Base-by-base conservation (phyloP, 2,329 filamentous ascomycete genomes). In the Fusarium acutatum region DNA sequence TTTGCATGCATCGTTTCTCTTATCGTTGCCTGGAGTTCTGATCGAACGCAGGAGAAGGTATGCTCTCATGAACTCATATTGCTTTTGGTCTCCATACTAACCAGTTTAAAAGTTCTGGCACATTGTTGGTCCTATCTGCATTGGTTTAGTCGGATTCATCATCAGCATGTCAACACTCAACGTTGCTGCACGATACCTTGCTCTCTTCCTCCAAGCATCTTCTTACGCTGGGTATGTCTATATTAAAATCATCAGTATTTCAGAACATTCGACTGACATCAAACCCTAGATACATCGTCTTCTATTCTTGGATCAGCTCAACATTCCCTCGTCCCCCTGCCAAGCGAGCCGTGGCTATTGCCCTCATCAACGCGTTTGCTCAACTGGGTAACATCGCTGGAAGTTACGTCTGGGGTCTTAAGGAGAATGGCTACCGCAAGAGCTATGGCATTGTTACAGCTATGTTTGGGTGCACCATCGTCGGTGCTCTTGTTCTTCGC, bases 361-460 rank as follows among this genome's bases (percentile, higher is more conserved):
- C 88, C 61, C 84, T 90, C 78, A 87, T 90, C 82, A 90, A 90
- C 77, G 88, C 85, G 54, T 87, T 88, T 79, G 84, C 84, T 44
- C 88, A 89, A 81, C 82, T 90, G 6, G 88, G 88, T 52, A 90
- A 89, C 76, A 84, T 89, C 1, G 89, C 89, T 0, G 90, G 90
- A 5, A 88, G 86, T 0, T 92, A 92, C 75, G 89, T 92, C 5
- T 92, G 90, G 90, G 82, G 85, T 59, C 83, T 92, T 65, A 81
- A 84, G 34, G 88, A 86, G 1, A 86, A 91, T 68, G 90, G 90
- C 0, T 92, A 86, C 82, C 86, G 90, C 69, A 87, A 88, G 82
- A 91, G 88, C 67, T 92, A 92, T 73, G 90, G 88, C 8, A 90
- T 92, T 63, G 90, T 91, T 8, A 86, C 87, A 14, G 84, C 88